These are phyloP conservation scores for Acidomyces sp. DNA, from an alignment of 495 filamentous ascomycete species.

Conservation along the genomic window DNA sequence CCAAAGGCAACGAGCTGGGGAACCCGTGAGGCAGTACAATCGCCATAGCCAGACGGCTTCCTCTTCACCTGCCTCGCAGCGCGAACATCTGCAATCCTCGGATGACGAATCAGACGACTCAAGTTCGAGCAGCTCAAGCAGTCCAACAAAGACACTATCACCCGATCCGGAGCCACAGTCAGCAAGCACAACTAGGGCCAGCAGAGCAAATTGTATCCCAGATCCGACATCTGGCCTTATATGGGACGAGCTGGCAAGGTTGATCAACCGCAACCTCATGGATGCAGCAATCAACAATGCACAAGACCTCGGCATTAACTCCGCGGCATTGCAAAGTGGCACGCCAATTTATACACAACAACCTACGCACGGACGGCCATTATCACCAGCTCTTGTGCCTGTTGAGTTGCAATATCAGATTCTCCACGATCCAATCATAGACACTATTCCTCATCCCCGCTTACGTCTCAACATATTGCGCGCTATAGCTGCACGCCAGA, in stretches of 20 bases:
- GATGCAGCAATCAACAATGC: slow-evolving; percentile 8
- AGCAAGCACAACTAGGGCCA: too few species aligned
- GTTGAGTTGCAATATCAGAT: slow-evolving; percentile 15
- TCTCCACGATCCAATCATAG: slow-evolving; percentile 15
- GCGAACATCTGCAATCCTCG: neutral
- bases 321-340: slow-evolving; percentile 1
- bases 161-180: too few species aligned
- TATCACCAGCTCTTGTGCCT: slow-evolving; percentile 8
- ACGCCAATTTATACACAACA: slow-evolving; percentile 6
- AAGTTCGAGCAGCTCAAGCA: too few species aligned
- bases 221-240: neutral
- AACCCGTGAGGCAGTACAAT: slow-evolving; percentile 16
- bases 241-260: slow-evolving; percentile 14
- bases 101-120: neutral
- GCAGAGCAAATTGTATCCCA: too few species aligned
- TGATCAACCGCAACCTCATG: slow-evolving; percentile 16
- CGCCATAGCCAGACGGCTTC: too few species aligned
- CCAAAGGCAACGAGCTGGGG: slow-evolving; percentile 12
- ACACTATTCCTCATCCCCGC: slow-evolving; percentile 12
- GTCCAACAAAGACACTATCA: too few species aligned
- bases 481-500: slow-evolving; percentile 6
- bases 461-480: slow-evolving; percentile 13
- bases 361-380: neutral
- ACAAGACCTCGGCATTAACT: slow-evolving; percentile 7
- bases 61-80: too few species aligned